Evolutionary conservation across 2,329 filamentous ascomycete species (phyloP), one percentile per base, ranked within the genome.

Genomic region (Fusarium subtropicale): DNA sequence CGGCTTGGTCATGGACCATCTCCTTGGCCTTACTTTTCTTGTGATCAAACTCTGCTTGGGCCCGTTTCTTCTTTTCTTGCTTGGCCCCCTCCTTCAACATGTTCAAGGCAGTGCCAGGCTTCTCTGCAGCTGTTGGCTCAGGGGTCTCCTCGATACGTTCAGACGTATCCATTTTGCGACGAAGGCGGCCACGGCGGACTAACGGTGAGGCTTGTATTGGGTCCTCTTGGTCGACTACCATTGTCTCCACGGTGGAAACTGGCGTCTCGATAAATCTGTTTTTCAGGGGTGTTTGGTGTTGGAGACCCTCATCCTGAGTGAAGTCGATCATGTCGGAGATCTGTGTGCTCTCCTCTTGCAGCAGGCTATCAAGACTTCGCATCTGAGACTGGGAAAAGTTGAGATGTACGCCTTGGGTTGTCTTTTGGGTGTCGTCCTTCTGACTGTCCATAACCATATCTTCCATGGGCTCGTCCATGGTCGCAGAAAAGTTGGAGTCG

Each of bases 1-100:
- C 93, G 64, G 96, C 95, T 77, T 97, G 94, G 71, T 97, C 96
- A 70, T 98, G 88, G 38, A 99, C 86, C 86, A 97, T 92, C 26
- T 91, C 90, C 75, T 90, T 94, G 1, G 94, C 95, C 76, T 92
- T 90, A 81, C 93, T 97, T 78, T 91, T 94, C 79, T 93, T 94
- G 79, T 91, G 92, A 80, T 97, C 87, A 73, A 94, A 97, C 2
- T 84, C 83, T 18, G 86, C 83, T n/a, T 78, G 76, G 11, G 76
- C 75, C 8, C 82, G 81, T 53, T 85, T 83, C 72, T 87, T 87
- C 73, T 87, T 86, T 74, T 85, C 80, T 72, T 82, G 81, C 66
- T 82, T 85, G 41, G 87, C 86, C 5, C 86, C 89, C 75, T 90
- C 90, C 71, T 88, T 88, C 87, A 97, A 88, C 36, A 90, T 79